A percentile compares a stretch with the other conserved stretches of the same genome.
These are phyloP conservation scores for Boeremia lycopersici DNA, from an alignment of 2,329 filamentous ascomycete species.

Conservation along the genomic window DNA sequence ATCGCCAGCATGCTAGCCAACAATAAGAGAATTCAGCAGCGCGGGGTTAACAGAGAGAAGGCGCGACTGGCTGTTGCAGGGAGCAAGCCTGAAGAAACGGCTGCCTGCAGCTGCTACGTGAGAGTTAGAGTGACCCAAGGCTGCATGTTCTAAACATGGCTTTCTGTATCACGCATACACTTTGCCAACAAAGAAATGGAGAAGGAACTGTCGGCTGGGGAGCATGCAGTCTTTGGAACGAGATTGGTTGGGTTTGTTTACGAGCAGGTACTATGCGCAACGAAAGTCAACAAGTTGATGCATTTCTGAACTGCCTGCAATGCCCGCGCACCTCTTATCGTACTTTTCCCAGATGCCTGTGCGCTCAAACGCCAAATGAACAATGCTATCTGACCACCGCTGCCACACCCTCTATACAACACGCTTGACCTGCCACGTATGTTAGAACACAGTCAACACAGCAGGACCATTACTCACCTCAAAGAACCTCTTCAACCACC, in stretches of 20 bases:
- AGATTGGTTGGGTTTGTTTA: neutral
- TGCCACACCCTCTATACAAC: slow-evolving; percentile 30
- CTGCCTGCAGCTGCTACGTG: neutral
- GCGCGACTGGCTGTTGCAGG: neutral
- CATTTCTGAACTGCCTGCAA: neutral
- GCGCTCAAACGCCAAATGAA: slow-evolving; percentile 29
- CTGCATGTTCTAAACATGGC: neutral
- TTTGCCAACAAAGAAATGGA: neutral
- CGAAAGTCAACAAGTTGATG: neutral
- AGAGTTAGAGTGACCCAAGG: neutral
- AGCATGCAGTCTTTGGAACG: neutral
- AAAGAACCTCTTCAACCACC: slow-evolving; percentile 99
- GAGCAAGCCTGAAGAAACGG: neutral
- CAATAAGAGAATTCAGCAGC: neutral
- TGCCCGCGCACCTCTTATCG: neutral
- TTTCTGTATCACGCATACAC: neutral
- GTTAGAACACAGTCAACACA: slow-evolving; percentile 21
- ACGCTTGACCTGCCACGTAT: slow-evolving; percentile 37
- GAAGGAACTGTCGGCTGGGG: neutral
- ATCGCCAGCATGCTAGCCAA: too few relatives aligned
- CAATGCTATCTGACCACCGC: neutral
- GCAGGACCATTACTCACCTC: slow-evolving; percentile 61
- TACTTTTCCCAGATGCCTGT: slow-evolving; percentile 4
- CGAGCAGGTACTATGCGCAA: too few relatives aligned
- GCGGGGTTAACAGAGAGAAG: neutral